Evolutionary conservation across 306 rosid genomes (phyloP), one percentile per base, ranked within the genome.

Genomic region (Ochetophila trinervis): DNA sequence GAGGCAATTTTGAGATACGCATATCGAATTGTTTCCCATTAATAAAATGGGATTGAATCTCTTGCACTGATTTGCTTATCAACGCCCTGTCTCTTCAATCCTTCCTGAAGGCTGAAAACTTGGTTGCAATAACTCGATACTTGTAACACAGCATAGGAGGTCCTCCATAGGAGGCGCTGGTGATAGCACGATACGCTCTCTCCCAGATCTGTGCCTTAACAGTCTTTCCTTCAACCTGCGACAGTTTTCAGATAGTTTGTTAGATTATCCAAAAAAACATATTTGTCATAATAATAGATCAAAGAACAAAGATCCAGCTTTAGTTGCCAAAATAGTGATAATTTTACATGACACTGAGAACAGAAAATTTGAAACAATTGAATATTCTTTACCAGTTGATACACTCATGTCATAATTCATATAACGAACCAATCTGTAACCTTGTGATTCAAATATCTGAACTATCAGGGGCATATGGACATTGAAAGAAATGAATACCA

Each of bases 201-300:
- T 93, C 98, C 98, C 98, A 93, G 69, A 93, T 93, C 76, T 93
- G 98, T 60, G 98, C 97, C 82, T 93, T 93, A n/a, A 93, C 96
- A 14, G 98, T 89, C 77, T 93, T 93, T 70, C 98, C 98, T 60
- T 93, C 97, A 27, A 89, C 98, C 98, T 93, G 84, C 60, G 57
- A 22, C 14, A 9, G 47, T 52, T 37, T 71, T 32, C 44, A 45
- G 48, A 40, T 19, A 34, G 21, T 10, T 18, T 6, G 8, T 34
- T 5, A 1, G 19, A 65, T 19, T 53, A 53, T 53, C 59, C 36
- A 68, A 62, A 36, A 34, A 35, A 40, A 22, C n/a, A 23, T 12
- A 19, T 22, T 48, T 35, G 21, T 7, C 69, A 61, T 13, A 37
- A 6, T 70, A 11, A 36, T 35, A 59, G 8, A 57, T 35, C 12